phyloP scores from a whole-genome alignment of 495 filamentous ascomycete genomes.

The Cercophora samala region DNA sequence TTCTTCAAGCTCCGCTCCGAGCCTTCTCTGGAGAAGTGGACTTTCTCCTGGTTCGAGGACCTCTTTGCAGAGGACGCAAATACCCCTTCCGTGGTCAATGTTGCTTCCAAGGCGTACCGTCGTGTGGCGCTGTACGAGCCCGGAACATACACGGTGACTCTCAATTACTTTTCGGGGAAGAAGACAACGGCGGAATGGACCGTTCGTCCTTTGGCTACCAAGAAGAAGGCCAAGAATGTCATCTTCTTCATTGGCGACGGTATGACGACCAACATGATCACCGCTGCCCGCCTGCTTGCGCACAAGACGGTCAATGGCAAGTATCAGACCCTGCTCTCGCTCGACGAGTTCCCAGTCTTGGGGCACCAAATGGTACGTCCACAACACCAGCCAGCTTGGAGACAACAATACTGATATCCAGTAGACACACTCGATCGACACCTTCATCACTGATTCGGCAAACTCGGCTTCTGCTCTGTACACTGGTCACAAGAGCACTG shows the following conservation, averaged over 20 bases:
- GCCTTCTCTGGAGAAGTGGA: constrained; percentile 65
- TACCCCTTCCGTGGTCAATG: constrained; percentile 63
- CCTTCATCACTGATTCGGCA: constrained; percentile 73
- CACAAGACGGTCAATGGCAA: constrained; percentile 73
- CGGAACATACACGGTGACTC: constrained; percentile 65
- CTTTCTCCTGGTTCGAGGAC: constrained; percentile 70
- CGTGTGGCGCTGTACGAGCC: constrained; percentile 64
- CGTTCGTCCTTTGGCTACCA: constrained; percentile 60
- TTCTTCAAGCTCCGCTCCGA: constrained; percentile 57
- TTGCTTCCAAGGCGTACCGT: constrained; percentile 67
- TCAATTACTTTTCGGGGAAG: constrained; percentile 63
- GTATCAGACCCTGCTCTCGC: constrained; percentile 62
- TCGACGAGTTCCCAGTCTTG: constrained; percentile 70
- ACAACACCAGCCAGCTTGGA: not conserved
- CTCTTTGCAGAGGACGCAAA: constrained; percentile 64
- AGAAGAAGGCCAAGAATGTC: constrained; percentile 72
- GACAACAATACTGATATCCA: not conserved
- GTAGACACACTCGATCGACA: constrained; percentile 65
- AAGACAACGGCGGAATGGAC: constrained; percentile 66
- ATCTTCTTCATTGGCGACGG: constrained; percentile 75
- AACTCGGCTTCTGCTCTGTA: constrained; percentile 74
- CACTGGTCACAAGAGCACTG: constrained; percentile 68
- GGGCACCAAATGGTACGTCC: constrained; percentile 59
- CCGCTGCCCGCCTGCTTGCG: constrained; percentile 66
- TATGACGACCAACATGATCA: constrained; percentile 77